Percentiles rank a stretch among this genome's conserved stretches.
Evolutionary conservation across 225 moss, liverwort and hornwort genomes (phyloP).

Genomic region (Straminergon stramineum): DNA sequence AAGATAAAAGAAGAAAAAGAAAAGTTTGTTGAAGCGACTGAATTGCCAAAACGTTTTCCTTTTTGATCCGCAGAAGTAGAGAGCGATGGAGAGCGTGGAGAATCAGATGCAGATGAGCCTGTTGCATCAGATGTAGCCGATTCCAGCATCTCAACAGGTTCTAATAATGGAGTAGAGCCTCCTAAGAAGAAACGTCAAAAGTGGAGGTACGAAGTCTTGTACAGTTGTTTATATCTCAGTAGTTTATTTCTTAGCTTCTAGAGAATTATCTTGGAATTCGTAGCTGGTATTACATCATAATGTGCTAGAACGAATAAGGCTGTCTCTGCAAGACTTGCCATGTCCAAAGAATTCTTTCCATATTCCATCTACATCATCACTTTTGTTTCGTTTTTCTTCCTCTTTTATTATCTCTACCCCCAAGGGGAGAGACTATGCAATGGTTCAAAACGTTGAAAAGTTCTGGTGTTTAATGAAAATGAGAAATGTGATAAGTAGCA

Average conservation of each 20-base stretch:
- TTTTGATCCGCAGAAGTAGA: neutral
- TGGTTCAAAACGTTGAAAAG: neutral
- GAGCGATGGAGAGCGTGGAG: conserved; percentile 1
- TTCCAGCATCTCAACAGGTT: neutral
- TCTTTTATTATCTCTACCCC: neutral
- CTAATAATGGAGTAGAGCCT: neutral
- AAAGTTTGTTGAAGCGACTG: neutral
- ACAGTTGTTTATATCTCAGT: neutral
- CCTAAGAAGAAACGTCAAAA: conserved; percentile 45
- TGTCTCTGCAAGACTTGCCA: neutral
- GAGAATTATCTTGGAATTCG: neutral
- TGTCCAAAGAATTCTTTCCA: neutral
- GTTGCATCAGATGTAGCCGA: neutral
- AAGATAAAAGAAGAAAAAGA: too few relatives aligned
- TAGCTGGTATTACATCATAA: neutral
- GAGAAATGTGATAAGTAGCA: neutral
- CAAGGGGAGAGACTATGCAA: neutral
- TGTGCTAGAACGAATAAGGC: neutral
- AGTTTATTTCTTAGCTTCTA: neutral
- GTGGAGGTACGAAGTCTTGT: conserved; percentile 26
- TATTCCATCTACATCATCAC: neutral
- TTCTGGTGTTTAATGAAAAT: neutral
- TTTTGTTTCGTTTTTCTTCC: neutral
- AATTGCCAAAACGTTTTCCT: neutral
- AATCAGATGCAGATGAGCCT: conserved; percentile 11